These are phyloP conservation scores for Scedosporium aurantiacum DNA, from an alignment of 2,329 filamentous ascomycete genomes.

Conservation along the genomic window DNA sequence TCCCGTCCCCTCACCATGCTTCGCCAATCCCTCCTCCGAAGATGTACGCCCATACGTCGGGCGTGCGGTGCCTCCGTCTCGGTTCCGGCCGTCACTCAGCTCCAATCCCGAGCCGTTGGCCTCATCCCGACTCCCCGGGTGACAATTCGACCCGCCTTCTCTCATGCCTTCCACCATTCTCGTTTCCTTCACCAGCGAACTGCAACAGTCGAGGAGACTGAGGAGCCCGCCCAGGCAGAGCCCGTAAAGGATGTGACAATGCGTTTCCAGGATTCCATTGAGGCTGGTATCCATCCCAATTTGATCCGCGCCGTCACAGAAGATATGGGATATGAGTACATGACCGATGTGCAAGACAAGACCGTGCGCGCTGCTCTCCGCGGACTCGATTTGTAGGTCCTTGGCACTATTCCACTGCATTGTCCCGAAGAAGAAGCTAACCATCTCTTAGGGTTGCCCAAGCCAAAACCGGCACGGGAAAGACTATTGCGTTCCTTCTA, in stretches of 20 bases:
- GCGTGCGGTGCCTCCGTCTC: not conserved
- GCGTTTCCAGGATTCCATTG: constrained; percentile 32
- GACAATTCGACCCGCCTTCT: constrained; percentile 7
- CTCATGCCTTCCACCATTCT: constrained; percentile 8
- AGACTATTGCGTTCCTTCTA: constrained; percentile 86
- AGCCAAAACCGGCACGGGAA: constrained; percentile 93
- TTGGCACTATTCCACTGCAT: not conserved
- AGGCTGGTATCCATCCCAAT: constrained; percentile 46
- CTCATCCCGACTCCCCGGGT: not conserved
- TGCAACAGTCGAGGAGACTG: not conserved
- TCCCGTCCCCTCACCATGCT: constrained; percentile 8
- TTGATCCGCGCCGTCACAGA: constrained; percentile 59
- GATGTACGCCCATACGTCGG: constrained; percentile 9
- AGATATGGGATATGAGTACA: constrained; percentile 65
- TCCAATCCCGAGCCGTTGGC: constrained; percentile 4
- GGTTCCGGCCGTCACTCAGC: not conserved
- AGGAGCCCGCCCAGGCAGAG: constrained; percentile 7
- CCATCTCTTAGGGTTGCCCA: constrained; percentile 59
- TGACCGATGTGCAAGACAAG: constrained; percentile 85
- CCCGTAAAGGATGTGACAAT: constrained; percentile 15
- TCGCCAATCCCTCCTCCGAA: constrained; percentile 9
- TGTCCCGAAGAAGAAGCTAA: constrained; percentile 12
- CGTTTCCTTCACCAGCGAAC: constrained; percentile 8
- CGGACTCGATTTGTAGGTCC: constrained; percentile 69
- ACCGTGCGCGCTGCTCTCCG: constrained; percentile 73